Percentiles rank a stretch among this genome's conserved stretches.
Evolutionary conservation across 768 basidiomycete species (phyloP).

Genomic region (Naganishia antarctica): DNA sequence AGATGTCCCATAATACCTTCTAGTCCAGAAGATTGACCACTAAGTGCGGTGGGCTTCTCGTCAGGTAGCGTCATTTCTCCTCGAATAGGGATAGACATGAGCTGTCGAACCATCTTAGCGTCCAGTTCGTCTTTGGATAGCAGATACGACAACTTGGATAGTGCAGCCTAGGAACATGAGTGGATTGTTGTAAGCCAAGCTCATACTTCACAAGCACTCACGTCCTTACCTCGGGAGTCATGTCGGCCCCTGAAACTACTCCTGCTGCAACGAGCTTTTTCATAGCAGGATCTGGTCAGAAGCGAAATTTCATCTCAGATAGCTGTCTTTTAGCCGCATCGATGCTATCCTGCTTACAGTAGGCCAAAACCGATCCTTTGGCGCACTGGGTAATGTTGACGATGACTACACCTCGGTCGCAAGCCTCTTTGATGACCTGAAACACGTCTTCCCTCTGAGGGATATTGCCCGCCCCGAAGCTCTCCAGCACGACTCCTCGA

Average conservation of each 20-base stretch:
- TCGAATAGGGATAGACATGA: conserved; percentile 73
- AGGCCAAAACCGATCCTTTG: conserved; percentile 69
- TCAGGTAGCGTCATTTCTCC: conserved; percentile 72
- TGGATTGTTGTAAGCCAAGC: no score
- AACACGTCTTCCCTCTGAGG: conserved; percentile 74
- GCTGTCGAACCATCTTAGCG: conserved; percentile 56
- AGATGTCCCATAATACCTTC: conserved; percentile 52
- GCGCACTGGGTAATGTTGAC: conserved; percentile 88
- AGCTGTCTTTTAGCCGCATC: conserved; percentile 57
- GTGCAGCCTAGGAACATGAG: conserved; percentile 62
- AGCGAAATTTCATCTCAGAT: conserved; percentile 49
- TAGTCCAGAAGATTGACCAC: conserved; percentile 32
- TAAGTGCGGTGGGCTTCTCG: conserved; percentile 54
- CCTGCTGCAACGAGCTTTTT: conserved; percentile 52
- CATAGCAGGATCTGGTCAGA: conserved; percentile 21
- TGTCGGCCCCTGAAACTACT: conserved; percentile 78
- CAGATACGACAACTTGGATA: conserved; percentile 83
- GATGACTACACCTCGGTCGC: conserved; percentile 68
- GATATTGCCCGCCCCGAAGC: conserved; percentile 89
- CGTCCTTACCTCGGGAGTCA: conserved; percentile 92
- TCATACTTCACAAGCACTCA: no score
- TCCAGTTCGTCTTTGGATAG: conserved; percentile 59
- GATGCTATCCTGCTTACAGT: conserved; percentile 18
- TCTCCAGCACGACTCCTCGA: conserved; percentile 78
- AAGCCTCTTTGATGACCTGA: conserved; percentile 71